Evolutionary conservation across 345 rosid species (phyloP).

Genomic region (Draba incana): DNA sequence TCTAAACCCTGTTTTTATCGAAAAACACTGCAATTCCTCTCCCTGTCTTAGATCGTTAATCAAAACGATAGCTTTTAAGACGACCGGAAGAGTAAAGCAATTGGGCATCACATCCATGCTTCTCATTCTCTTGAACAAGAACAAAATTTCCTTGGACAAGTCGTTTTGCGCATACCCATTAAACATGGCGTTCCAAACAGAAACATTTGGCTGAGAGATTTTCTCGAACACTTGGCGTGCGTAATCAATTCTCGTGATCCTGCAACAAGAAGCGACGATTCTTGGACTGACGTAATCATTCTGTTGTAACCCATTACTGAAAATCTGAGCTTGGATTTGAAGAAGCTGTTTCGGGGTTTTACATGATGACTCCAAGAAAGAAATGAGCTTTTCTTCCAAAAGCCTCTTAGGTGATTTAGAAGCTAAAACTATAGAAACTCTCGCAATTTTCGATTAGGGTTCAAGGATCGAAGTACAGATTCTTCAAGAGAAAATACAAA

Average conservation of each 20-base stretch:
- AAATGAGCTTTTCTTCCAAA: slow-evolving; percentile 59
- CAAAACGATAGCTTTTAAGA: slow-evolving; percentile 65
- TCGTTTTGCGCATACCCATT: slow-evolving; percentile 55
- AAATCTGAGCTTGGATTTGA: slow-evolving; percentile 60
- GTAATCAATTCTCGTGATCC: slow-evolving; percentile 38
- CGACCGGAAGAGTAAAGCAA: slow-evolving; percentile 70
- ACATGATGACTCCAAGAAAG: slow-evolving; percentile 65
- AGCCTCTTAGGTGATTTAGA: slow-evolving; percentile 46
- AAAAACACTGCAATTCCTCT: slow-evolving; percentile 61
- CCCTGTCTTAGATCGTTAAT: slow-evolving; percentile 58
- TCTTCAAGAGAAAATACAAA: not conserved
- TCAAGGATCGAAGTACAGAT: slow-evolving; percentile 1
- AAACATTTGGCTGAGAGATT: slow-evolving; percentile 52
- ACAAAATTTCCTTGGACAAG: slow-evolving; percentile 46
- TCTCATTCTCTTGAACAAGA: slow-evolving; percentile 56
- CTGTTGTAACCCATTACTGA: slow-evolving; percentile 45
- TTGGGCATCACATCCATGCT: slow-evolving; percentile 55
- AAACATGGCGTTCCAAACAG: slow-evolving; percentile 69
- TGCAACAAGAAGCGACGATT: slow-evolving; percentile 37
- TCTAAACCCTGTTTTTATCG: slow-evolving; percentile 62
- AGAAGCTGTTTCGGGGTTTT: slow-evolving; percentile 57
- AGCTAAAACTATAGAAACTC: slow-evolving; percentile 27
- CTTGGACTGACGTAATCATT: slow-evolving; percentile 56
- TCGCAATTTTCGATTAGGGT: slow-evolving; percentile 47
- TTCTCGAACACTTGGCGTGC: slow-evolving; percentile 76